These are phyloP conservation scores for Myriosclerotinia scirpicola DNA, from an alignment of 2,329 filamentous ascomycete species.

Conservation along the genomic window DNA sequence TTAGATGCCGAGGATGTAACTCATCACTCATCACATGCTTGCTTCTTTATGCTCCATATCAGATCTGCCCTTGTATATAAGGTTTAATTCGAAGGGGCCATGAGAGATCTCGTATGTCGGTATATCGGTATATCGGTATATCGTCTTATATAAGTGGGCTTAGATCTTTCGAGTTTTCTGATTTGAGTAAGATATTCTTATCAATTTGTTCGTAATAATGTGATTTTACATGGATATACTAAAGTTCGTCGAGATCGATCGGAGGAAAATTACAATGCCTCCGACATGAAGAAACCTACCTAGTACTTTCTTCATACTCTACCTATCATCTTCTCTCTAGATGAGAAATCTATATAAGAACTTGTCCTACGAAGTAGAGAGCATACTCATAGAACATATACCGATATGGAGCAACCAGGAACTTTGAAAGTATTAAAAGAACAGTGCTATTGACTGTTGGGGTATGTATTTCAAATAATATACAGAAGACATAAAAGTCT, in stretches of 20 bases:
- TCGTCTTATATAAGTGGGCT: slow-evolving; percentile 11
- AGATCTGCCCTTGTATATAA: slow-evolving; percentile 17
- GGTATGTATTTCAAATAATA: slow-evolving; percentile 35
- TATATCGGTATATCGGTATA: neutral
- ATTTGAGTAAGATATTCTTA: neutral
- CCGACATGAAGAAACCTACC: neutral
- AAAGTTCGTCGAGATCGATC: neutral
- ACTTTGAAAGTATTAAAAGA: slow-evolving; percentile 25
- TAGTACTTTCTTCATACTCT: neutral
- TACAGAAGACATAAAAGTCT: slow-evolving; percentile 32
- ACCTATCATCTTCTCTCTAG: neutral
- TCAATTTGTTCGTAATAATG: neutral
- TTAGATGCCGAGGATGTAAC: slow-evolving; percentile 22
- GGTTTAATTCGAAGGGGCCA: neutral
- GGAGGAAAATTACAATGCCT: neutral
- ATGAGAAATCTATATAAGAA: neutral
- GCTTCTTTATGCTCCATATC: slow-evolving; percentile 16
- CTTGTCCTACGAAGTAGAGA: neutral
- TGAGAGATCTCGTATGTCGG: neutral
- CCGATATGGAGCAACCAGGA: neutral
- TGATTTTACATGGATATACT: slow-evolving; percentile 10
- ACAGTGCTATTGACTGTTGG: slow-evolving; percentile 33
- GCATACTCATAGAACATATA: neutral
- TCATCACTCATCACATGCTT: slow-evolving; percentile 20
- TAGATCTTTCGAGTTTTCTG: neutral